Percentiles rank a stretch among this genome's conserved stretches.
These are phyloP conservation scores for Diphasiastrum complanatum DNA, from an alignment of 83 land plant genomes.

Conservation along the genomic window DNA sequence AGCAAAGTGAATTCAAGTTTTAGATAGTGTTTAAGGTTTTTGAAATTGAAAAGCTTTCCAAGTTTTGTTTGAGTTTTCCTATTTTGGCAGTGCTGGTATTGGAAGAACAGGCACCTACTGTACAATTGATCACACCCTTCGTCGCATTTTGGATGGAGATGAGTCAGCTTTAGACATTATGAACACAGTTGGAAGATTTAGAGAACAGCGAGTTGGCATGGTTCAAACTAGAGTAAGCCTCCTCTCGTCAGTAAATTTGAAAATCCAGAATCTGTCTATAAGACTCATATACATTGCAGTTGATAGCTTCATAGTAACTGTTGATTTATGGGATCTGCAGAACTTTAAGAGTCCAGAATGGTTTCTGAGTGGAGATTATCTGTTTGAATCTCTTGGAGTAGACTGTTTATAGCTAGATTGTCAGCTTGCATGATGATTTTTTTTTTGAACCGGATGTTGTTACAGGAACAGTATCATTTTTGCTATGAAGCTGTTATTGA, in stretches of 20 bases:
- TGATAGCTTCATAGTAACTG: neutral
- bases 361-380: too few species aligned
- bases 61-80: neutral
- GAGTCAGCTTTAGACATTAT: conserved; percentile 67
- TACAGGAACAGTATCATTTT: conserved; percentile 78
- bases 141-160: conserved; percentile 75
- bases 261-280: neutral
- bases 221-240: conserved; percentile 73
- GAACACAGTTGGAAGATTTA: conserved; percentile 55
- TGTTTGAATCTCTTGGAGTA: neutral
- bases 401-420: neutral
- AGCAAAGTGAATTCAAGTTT: too few species aligned
- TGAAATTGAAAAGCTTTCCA: neutral
- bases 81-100: conserved; percentile 94
- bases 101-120: conserved; percentile 92
- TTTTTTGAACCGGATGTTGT: neutral
- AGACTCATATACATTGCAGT: neutral
- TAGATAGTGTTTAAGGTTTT: too few species aligned
- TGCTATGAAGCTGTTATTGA: conserved; percentile 64
- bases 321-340: neutral
- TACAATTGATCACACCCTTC: conserved; percentile 72
- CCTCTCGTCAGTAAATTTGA: neutral
- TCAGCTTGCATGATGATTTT: neutral
- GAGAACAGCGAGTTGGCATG: conserved; percentile 88
- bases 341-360: too few species aligned